Evolutionary conservation across 768 basidiomycete genomes (phyloP).

Genomic region (Pisolithus tinctorius): DNA sequence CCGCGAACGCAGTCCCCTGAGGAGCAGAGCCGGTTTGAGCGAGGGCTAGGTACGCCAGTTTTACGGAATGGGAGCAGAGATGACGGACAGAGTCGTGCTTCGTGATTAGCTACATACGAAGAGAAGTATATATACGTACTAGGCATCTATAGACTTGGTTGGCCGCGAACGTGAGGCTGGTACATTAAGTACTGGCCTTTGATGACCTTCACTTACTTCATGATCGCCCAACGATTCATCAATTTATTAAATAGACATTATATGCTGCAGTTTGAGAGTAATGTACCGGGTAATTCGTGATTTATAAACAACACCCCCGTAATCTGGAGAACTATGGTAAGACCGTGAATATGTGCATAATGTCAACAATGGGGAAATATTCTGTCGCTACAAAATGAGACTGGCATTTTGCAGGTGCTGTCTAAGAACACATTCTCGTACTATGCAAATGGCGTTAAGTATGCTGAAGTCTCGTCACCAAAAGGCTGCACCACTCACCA

Average conservation of each 20-base stretch:
- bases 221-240: neutral
- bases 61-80: constrained; percentile 41
- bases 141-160: neutral
- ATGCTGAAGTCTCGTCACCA: neutral
- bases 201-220: neutral
- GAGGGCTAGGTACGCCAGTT: constrained; percentile 60
- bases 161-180: neutral
- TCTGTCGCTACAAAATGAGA: constrained; percentile 41
- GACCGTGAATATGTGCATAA: neutral
- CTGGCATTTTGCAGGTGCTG: constrained; percentile 65
- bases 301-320: too few relatives aligned
- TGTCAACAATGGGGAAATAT: neutral
- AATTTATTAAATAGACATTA: too few relatives aligned
- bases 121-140: neutral
- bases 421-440: constrained; percentile 68
- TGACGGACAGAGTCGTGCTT: constrained; percentile 8
- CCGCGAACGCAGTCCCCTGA: constrained; percentile 22
- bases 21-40: constrained; percentile 51
- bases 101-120: neutral
- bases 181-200: neutral
- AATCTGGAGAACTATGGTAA: neutral
- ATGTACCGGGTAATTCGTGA: too few relatives aligned
- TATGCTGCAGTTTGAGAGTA: too few relatives aligned
- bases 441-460: constrained; percentile 25
- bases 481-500: constrained; percentile 35